Evolutionary conservation across 106 monocot species (phyloP), one percentile per base, ranked within the genome.

Genomic region (Xerophyta viscosa): DNA sequence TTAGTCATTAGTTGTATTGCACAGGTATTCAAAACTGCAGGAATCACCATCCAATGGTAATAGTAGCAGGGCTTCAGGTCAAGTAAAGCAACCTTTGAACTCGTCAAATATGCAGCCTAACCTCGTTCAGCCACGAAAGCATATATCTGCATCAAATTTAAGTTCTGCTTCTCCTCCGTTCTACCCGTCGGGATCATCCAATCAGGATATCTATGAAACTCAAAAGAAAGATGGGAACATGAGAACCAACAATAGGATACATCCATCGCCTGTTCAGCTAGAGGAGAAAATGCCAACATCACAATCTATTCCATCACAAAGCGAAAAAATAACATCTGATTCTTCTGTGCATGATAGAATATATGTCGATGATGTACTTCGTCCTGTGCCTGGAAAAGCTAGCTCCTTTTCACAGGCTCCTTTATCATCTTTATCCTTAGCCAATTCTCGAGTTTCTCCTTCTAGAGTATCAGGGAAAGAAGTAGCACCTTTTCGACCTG

Each of bases 131-230:
- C 66, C 61, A n/a, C 66, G 62, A 46, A 99, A 82, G 31, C 74
- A 83, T 43, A 60, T 57, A n/a, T 71, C 83, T 71, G 62, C 79
- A 18, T 99, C 98, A 33, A 90, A 63, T 19, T 77, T 99, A 57
- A 99, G 67, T 57, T 86, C 79, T 66, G 98, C 86, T 25, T 99
- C 98, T 27, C 98, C 90, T 46, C 98, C 98, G 37, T 99, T 90
- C 77, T 99, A 99, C 27, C 98, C 98, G 4, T 86, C 89, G 42
- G 83, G 84, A 24, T 71, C 86, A 69, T 68, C 83, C 52, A 74
- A 66, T 55, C 85, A 82, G 59, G 88, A 94, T 7, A 41, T 56
- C 14, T 47, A 71, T 36, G 46, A 58, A 18, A 41, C 41, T 65
- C 55, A 74, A 63, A 84, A 77, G 61, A 72, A 54, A n/a, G 62